Evolutionary conservation across 345 rosid genomes (phyloP), one percentile per base, ranked within the genome.

Genomic region (Capsella bursapastoris): DNA sequence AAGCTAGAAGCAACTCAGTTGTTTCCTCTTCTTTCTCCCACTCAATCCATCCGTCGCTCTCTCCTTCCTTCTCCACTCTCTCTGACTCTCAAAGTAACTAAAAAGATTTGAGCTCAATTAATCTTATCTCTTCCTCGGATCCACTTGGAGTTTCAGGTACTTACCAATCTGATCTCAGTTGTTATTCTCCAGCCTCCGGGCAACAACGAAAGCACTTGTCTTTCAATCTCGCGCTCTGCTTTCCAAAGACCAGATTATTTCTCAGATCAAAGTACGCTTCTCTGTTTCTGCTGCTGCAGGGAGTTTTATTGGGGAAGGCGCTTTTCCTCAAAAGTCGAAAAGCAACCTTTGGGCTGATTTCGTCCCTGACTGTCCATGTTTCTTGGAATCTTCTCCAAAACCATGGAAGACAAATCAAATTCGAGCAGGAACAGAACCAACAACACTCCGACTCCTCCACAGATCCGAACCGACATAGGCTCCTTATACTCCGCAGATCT

Each of bases 401-500:
- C 63, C 6, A 77, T 77, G 80, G 80, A 77, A 63, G 66, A 63
- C 66, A 70, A 49, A 29, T 77, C 80, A 22, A 77, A 58, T 51
- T 71, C 75, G 0, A 77, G 76, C 77, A 59, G 63, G 14, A 78
- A 78, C 69, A 50, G 77, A 38, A 28, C 57, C 72, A 57, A 16
- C 75, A 63, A 27, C 45, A 51, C 11, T 6, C 53, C 76, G 10
- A 62, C 67, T 12, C 67, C 41, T 32, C 57, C 8, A 48, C 72
- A 49, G 72, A 77, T 77, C 72, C 68, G 44, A n/a, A 71, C 77
- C 5, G 72, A 78, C 68, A 52, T 78, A 12, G 77, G 77, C 34
- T 78, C 81, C 43, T 58, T 78, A 71, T 78, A 78, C 81, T 78
- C 81, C 0, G 75, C 84, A 10, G 95, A 85, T 60, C 85, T 88